Conservation (phyloP, 495 filamentous ascomycete species). For the Niebla homalea region DNA sequence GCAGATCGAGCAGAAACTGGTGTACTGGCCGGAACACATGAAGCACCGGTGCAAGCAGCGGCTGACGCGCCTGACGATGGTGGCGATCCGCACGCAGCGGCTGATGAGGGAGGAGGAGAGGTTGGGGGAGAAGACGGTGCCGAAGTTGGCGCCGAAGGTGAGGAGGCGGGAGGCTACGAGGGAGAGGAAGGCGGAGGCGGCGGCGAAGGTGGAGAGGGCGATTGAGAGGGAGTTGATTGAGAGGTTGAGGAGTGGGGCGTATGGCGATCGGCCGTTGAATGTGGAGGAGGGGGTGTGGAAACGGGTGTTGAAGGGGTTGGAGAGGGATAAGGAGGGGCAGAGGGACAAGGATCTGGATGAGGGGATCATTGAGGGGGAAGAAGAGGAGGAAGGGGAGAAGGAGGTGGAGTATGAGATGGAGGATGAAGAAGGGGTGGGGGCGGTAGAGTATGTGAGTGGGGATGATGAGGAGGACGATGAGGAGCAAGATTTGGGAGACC, state of each 20-base stretch:
- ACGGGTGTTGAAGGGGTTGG: conserved; percentile 84
- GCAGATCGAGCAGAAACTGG: conserved; percentile 76
- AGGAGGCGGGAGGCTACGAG: conserved; percentile 74
- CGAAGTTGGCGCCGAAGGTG: conserved; percentile 86
- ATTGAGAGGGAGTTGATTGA: conserved; percentile 96
- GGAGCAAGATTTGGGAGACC: conserved; percentile 50
- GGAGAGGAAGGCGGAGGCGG: conserved; percentile 85
- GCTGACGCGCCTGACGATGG: conserved; percentile 85
- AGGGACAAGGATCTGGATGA: conserved; percentile 81
- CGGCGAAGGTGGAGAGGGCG: conserved; percentile 87
- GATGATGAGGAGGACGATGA: conserved; percentile 51
- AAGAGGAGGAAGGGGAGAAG: conserved; percentile 50
- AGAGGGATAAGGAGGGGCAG: conserved; percentile 68
- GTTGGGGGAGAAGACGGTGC: conserved; percentile 81
- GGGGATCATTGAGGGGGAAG: conserved; percentile 69
- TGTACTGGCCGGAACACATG: conserved; percentile 94
- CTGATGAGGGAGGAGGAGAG: conserved; percentile 79
- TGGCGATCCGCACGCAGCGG: conserved; percentile 70
- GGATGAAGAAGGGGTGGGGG: conserved; percentile 56
- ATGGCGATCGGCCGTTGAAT: conserved; percentile 89
- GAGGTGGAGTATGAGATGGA: conserved; percentile 59
- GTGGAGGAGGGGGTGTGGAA: conserved; percentile 93
- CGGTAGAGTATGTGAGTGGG: conserved; percentile 78
- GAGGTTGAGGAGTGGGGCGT: conserved; percentile 78
- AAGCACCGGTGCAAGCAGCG: conserved; percentile 97